Base-by-base conservation (phyloP, 139 green algal genomes). In the Yamagishiella unicocca region DNA sequence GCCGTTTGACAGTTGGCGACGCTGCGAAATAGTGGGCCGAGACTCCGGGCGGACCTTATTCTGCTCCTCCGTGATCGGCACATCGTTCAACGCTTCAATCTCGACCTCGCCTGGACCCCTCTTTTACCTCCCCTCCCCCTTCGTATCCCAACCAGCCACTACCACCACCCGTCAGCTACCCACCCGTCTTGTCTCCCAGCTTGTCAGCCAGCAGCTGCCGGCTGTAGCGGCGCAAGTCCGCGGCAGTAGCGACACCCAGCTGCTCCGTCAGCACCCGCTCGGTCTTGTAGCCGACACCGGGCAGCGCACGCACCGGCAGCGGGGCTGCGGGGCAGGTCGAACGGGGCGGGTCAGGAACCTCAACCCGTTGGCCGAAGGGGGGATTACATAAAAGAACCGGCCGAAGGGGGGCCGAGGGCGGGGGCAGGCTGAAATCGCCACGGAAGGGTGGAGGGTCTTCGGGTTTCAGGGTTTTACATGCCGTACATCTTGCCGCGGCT, bases 281-380 rank as follows among this genome's bases (percentile, higher is more conserved):
- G 54, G 92, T 84, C 37, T 95, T 95, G 83, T 90, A 89, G 17
- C 95, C 95, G 25, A 96, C 88, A 35, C 91, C 91, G 8, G 89
- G 91, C 53, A 95, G 73, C 7, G 81, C 81, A 7, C 89, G 85
- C 38, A 96, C 83, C 2, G 96, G 93, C 40, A 98, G 92, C 2
- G 88, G 82, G 1, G 77, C 89, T 87, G 81, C n/a, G 35, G 29
- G 9, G n/a, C 19, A 67, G 58, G 58, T 17, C n/a, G 22, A n/a
- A 24, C 19, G 58, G 22, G 58, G 58, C 14, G 58, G 22, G 58
- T n/a, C n/a, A n/a, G n/a, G n/a, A n/a, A n/a, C n/a, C n/a, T n/a
- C n/a, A n/a, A n/a, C n/a, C n/a, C n/a, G n/a, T n/a, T n/a, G n/a
- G n/a, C n/a, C n/a, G n/a, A n/a, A n/a, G n/a, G n/a, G n/a, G n/a